Evolutionary conservation across 2,329 filamentous ascomycete genomes (phyloP).

Genomic region (Graphiopsis chlorocephala): DNA sequence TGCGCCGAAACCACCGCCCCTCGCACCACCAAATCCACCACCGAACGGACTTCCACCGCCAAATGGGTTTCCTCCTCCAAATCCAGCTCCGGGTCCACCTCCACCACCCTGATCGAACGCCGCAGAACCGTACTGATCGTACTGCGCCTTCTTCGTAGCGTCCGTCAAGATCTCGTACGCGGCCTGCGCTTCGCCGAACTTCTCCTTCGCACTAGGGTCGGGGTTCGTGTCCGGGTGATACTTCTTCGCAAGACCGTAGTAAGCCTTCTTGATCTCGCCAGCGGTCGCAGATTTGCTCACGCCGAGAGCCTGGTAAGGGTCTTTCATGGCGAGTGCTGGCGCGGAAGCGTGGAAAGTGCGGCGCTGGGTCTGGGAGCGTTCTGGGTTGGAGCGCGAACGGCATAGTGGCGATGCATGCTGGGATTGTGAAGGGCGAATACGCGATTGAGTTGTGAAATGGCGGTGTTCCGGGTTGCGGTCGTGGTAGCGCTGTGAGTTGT

Average conservation of each 20-base stretch:
- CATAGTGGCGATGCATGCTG: slow-evolving; percentile 12
- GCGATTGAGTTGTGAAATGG: slow-evolving; percentile 18
- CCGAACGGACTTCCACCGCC: slow-evolving; percentile 57
- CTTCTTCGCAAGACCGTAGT: slow-evolving; percentile 96
- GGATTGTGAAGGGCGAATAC: slow-evolving; percentile 18
- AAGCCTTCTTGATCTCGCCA: slow-evolving; percentile 94
- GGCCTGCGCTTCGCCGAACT: slow-evolving; percentile 86
- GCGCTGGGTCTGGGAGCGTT: slow-evolving; percentile 25
- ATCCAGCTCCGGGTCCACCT: slow-evolving; percentile 54
- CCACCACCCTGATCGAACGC: slow-evolving; percentile 65
- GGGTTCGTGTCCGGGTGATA: slow-evolving; percentile 98
- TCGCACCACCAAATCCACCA: slow-evolving; percentile 41
- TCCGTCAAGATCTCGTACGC: slow-evolving; percentile 94
- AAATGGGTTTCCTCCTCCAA: slow-evolving; percentile 65
- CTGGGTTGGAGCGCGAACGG: slow-evolving; percentile 25
- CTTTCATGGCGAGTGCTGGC: slow-evolving; percentile 54
- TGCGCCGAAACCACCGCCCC: slow-evolving; percentile 62
- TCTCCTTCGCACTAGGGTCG: slow-evolving; percentile 87
- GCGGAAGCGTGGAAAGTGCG: slow-evolving; percentile 59
- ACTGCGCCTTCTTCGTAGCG: slow-evolving; percentile 87
- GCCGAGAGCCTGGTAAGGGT: slow-evolving; percentile 85
- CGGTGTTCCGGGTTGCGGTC: slow-evolving; percentile 17
- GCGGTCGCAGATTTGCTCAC: slow-evolving; percentile 78
- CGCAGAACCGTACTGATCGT: slow-evolving; percentile 85
- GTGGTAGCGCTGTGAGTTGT: slow-evolving; percentile 10